Evolutionary conservation across 768 basidiomycete genomes (phyloP).

Genomic region (Rubroboletus pulcherrimus): DNA sequence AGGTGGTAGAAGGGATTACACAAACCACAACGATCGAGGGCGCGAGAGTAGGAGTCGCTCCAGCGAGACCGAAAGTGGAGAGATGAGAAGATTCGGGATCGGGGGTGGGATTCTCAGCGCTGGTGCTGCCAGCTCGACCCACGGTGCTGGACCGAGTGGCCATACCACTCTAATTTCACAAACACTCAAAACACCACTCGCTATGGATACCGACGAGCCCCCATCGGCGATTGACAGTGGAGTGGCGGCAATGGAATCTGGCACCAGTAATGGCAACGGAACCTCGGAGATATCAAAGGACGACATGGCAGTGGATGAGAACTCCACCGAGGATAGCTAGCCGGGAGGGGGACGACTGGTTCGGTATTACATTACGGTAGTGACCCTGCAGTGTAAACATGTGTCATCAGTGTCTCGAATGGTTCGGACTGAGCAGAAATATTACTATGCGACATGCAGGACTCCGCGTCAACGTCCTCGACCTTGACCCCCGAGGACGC

Average conservation of each 20-base stretch:
- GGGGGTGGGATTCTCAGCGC: constrained; percentile 71
- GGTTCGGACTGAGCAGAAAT: not conserved
- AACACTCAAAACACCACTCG: constrained; percentile 22
- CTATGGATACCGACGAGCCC: constrained; percentile 35
- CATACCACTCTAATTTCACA: constrained; percentile 45
- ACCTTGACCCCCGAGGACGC: constrained; percentile 64
- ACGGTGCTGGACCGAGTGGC: constrained; percentile 75
- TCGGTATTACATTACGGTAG: not conserved
- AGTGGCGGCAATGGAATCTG: constrained; percentile 12
- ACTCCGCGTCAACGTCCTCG: constrained; percentile 6
- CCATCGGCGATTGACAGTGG: constrained; percentile 20
- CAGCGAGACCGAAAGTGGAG: constrained; percentile 42
- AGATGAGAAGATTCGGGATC: constrained; percentile 56
- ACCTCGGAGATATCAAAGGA: constrained; percentile 19
- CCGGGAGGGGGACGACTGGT: not conserved
- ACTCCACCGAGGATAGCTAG: constrained; percentile 11
- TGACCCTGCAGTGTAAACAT: constrained; percentile 7
- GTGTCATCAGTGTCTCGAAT: constrained; percentile 11
- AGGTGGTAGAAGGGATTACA: constrained; percentile 73
- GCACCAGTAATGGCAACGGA: constrained; percentile 14
- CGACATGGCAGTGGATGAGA: constrained; percentile 25
- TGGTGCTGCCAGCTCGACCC: constrained; percentile 49
- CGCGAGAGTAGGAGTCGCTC: constrained; percentile 38
- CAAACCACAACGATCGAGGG: constrained; percentile 53
- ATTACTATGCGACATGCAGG: constrained; percentile 2